Evolutionary conservation across 495 filamentous ascomycete genomes (phyloP), one percentile per base, ranked within the genome.

Genomic region (Viridothelium virens): DNA sequence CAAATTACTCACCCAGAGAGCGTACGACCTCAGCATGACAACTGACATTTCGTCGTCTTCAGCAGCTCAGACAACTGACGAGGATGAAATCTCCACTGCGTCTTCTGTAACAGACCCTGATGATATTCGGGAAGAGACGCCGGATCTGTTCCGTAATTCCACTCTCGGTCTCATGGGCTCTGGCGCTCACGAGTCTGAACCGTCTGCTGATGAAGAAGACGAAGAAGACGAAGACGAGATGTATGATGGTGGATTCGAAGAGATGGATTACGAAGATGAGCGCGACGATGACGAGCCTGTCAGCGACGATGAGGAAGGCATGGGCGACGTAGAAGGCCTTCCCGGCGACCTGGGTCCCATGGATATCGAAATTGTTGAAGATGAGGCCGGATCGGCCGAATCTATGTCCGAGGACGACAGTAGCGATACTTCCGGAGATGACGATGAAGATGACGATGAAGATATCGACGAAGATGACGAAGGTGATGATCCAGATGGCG

Each of bases 91-190:
- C 37, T 89, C 88, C 5, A 91, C 91, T 31, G 87, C 93, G 36
- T 92, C 92, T 10, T 97, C 94, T 0, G 84, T 95, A 53, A 95
- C 91, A 7, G 91, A 96, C 63, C 89, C 70, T 7, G 75, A 92
- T 71, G 88, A 91, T n/a, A 65, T 67, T 66, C 89, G 95, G 25
- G 94, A 97, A 74, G 93, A 97, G 74, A 97, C 95, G 7, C 94
- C 94, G 31, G 95, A 99, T 79, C 84, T 99, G 7, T 97, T 96
- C 78, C 87, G 94, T 48, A 96, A 97, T 73, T 97, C 94, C 3
- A 91, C 95, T 3, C 81, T 99, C 39, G 95, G 95, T 46, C 92
- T 99, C 85, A 86, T 96, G 66, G 94, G 97, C 73, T 64, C 70
- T 6, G 56, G 66, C 41, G 90, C 89, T 68, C 88, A 91, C 68